phyloP scores from a whole-genome alignment of 768 basidiomycete species.

The Calocybe gangraenosa region DNA sequence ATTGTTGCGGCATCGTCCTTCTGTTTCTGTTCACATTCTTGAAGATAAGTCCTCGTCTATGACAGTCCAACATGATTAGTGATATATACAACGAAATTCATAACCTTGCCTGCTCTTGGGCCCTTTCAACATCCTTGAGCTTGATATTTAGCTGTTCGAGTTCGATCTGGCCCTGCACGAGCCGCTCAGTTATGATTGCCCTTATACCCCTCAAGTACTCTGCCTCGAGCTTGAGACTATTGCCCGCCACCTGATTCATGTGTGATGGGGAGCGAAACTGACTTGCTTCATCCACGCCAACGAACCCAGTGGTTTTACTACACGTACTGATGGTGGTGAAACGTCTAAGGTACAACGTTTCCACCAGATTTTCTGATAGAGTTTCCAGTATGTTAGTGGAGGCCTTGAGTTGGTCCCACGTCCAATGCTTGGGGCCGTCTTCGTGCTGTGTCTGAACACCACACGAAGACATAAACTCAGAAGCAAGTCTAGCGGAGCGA shows the following conservation, averaged over 20 bases:
- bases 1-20: constrained; percentile 4
- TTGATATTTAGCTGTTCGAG: constrained; percentile 2
- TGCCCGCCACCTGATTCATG: not conserved
- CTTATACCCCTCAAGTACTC: not conserved
- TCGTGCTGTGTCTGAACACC: no score
- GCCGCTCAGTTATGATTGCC: not conserved
- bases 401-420: constrained; percentile 6
- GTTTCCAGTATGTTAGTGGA: constrained; percentile 1
- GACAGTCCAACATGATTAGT: no score
- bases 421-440: constrained; percentile 3
- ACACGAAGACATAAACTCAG: not conserved
- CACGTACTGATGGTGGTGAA: not conserved
- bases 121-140: constrained; percentile 1
- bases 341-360: not conserved
- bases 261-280: not conserved
- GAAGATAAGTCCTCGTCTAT: constrained; percentile 6
- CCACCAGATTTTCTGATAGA: not conserved
- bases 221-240: not conserved
- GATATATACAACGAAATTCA: no score
- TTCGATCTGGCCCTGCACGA: not conserved
- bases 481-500: not conserved
- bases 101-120: constrained; percentile 1
- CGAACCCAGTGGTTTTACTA: not conserved
- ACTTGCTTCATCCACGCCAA: not conserved
- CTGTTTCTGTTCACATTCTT: not conserved